These are phyloP conservation scores for Ramaria sp. DNA, from an alignment of 768 basidiomycete species.

Conservation along the genomic window DNA sequence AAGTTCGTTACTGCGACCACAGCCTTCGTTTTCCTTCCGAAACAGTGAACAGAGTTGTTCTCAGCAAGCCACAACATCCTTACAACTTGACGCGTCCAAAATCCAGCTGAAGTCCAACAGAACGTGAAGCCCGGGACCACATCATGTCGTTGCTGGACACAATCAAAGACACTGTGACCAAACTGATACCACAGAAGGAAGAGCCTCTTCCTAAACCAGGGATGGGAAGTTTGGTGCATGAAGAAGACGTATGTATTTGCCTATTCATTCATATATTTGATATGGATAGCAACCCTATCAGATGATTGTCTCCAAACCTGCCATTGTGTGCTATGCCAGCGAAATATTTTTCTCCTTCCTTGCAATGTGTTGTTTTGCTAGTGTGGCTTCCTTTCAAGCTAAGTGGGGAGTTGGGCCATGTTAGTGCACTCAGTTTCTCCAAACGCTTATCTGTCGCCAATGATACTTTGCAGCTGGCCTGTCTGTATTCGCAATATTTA, in stretches of 20 bases:
- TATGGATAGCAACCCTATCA: conserved; percentile 18
- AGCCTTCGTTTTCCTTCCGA: not conserved
- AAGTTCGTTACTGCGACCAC: not conserved
- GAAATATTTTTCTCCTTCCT: conserved; percentile 93
- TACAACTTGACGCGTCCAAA: not conserved
- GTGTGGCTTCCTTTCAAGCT: conserved; percentile 81
- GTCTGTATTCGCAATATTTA: conserved; percentile 75
- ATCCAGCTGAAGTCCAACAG: too few species aligned
- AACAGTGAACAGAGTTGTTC: not conserved
- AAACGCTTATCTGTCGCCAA: not conserved
- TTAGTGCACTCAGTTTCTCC: conserved; percentile 30
- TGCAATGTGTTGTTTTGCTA: conserved; percentile 83
- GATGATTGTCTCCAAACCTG: conserved; percentile 84
- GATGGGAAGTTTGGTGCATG: not conserved
- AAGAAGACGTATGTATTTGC: conserved; percentile 3
- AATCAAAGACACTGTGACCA: conserved; percentile 39
- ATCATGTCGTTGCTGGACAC: conserved; percentile 47
- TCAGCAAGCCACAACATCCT: not conserved
- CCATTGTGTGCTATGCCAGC: conserved; percentile 62
- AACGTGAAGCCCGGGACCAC: not conserved
- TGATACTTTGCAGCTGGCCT: conserved; percentile 55
- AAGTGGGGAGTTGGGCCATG: conserved; percentile 80
- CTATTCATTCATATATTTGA: not conserved
- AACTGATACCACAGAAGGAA: conserved; percentile 34
- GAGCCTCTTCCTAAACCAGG: conserved; percentile 10